Percentiles rank a stretch among this genome's conserved stretches.
phyloP scores from a whole-genome alignment of 495 filamentous ascomycete species.

The Lindgomyces ingoldianus region DNA sequence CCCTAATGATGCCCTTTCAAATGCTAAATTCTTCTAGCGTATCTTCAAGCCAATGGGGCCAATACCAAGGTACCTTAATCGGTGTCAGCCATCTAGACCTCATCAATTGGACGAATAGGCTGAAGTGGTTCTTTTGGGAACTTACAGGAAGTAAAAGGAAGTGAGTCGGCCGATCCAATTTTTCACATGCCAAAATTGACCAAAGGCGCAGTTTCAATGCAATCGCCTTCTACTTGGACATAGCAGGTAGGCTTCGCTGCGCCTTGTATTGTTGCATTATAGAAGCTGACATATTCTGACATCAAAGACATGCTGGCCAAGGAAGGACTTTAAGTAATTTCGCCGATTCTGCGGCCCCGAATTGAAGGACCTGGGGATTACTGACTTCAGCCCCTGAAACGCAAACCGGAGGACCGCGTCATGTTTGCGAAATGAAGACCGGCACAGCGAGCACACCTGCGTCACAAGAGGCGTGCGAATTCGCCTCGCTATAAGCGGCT shows the following conservation, averaged over 20 bases:
- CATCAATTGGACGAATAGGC: slow-evolving; percentile 92
- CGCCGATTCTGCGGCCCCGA: slow-evolving; percentile 6
- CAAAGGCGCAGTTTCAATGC: slow-evolving; percentile 76
- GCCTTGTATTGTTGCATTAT: background rate
- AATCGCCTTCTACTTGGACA: slow-evolving; percentile 90
- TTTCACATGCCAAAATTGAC: slow-evolving; percentile 24
- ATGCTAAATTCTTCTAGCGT: slow-evolving; percentile 56
- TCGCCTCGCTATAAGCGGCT: background rate
- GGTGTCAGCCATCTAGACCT: slow-evolving; percentile 87
- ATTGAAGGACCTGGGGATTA: background rate
- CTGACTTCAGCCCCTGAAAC: background rate
- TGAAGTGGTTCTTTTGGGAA: slow-evolving; percentile 69
- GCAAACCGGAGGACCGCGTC: background rate
- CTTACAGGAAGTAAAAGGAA: slow-evolving; percentile 68
- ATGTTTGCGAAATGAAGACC: too few relatives aligned
- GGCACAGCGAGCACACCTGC: too few relatives aligned
- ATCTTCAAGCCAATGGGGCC: slow-evolving; percentile 81
- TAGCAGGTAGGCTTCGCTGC: slow-evolving; percentile 61
- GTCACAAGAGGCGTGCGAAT: too few relatives aligned
- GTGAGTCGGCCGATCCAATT: slow-evolving; percentile 50
- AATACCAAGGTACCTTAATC: slow-evolving; percentile 87
- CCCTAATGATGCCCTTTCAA: background rate
- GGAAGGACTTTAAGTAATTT: slow-evolving; percentile 57
- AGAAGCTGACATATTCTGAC: slow-evolving; percentile 3
- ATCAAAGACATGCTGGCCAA: slow-evolving; percentile 72